Evolutionary conservation across 345 rosid genomes (phyloP), one percentile per base, ranked within the genome.

Genomic region (Gossypium arboreum): DNA sequence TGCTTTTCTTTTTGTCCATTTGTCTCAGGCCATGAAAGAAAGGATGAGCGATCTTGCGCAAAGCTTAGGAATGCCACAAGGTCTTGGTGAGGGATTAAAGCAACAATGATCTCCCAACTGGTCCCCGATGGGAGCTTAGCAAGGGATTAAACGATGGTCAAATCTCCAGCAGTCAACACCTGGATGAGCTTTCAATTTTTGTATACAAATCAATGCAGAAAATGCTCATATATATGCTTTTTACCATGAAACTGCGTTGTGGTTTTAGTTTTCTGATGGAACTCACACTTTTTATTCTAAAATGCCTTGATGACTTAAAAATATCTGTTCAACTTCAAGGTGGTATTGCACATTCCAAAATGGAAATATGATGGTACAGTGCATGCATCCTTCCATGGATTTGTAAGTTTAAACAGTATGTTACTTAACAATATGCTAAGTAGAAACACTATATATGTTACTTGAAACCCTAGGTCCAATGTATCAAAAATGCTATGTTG

Each of bases 11-110:
- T 58, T 66, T 34, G 7, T 34, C 60, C 58, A 2, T 56, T 69
- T 79, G 73, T 48, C 22, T 47, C 82, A 92, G 98, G 94, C 98
- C 56, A 90, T 92, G 94, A 91, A 94, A 81, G 92, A 90, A 78
- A 88, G 94, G 79, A 94, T 92, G 96, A 87, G 82, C 3, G 91
- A 94, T 81, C 97, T 94, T 74, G 96, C 96, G 10, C 96, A 89
- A 79, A 94, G 97, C 83, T 81, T 94, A 75, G 98, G 97, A 70
- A 90, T 94, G 97, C 96, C 97, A 3, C 95, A 85, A 1, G 92
- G 97, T 0, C 84, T 86, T 16, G 59, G 84, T 20, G 92, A 88
- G 20, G 93, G 93, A 66, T 78, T 84, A 24, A 86, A 93, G 86
- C 88, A 83, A 82, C 34, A 22, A 73, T 39, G 34, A 55, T 56